Evolutionary conservation across 2,329 filamentous ascomycete species (phyloP).

Genomic region (Colletotrichum lentis): DNA sequence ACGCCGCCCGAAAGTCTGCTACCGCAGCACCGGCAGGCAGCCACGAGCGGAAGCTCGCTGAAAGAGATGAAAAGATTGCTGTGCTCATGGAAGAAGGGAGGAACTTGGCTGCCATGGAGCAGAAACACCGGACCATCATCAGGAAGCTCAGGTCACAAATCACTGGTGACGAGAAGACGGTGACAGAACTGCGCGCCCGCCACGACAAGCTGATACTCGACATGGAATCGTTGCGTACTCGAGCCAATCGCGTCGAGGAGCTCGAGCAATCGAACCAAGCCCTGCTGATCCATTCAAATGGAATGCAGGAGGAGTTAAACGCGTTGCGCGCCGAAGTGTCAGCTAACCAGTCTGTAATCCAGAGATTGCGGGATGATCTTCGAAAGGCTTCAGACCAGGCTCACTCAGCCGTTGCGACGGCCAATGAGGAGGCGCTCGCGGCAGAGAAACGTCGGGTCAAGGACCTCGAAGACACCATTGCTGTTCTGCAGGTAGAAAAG

Average conservation of each 20-base stretch:
- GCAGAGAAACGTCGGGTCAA: conserved; percentile 64
- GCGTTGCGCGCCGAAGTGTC: conserved; percentile 69
- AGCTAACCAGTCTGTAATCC: conserved; percentile 70
- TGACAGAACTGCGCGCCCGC: conserved; percentile 65
- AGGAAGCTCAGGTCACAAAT: conserved; percentile 79
- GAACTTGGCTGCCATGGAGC: conserved; percentile 83
- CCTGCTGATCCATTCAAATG: conserved; percentile 42
- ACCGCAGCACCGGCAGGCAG: conserved; percentile 70
- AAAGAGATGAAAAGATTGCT: conserved; percentile 91
- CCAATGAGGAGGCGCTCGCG: conserved; percentile 72
- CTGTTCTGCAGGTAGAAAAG: conserved; percentile 80
- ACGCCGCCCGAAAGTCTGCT: conserved; percentile 75
- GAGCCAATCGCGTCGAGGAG: conserved; percentile 59
- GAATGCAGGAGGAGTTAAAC: conserved; percentile 56
- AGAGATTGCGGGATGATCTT: conserved; percentile 74
- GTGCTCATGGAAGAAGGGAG: conserved; percentile 92
- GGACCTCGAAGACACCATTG: conserved; percentile 65
- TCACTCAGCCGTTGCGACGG: conserved; percentile 71
- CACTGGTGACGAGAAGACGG: conserved; percentile 70
- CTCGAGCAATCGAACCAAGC: conserved; percentile 60
- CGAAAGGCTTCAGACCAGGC: conserved; percentile 72
- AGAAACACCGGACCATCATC: conserved; percentile 82
- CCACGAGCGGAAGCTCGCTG: conserved; percentile 79
- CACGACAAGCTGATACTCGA: conserved; percentile 67
- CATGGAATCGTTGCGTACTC: conserved; percentile 55